These are phyloP conservation scores for Lasiosphaeris hirsuta DNA, from an alignment of 495 filamentous ascomycete genomes.

Conservation along the genomic window DNA sequence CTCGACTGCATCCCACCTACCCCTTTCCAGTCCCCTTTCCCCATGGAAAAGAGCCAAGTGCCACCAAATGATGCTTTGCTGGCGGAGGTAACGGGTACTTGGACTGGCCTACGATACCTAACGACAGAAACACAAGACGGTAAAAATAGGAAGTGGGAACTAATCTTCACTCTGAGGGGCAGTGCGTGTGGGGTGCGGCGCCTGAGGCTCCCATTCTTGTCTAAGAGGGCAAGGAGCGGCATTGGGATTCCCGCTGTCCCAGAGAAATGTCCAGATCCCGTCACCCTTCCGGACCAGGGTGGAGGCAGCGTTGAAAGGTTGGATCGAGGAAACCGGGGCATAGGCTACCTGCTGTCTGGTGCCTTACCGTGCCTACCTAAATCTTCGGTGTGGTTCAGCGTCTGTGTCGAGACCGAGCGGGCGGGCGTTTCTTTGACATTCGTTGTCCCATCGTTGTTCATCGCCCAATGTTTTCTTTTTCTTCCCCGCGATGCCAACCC, in stretches of 20 bases:
- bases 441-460: neutral
- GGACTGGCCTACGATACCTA: too few species aligned
- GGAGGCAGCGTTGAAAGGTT: neutral
- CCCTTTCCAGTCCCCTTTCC: neutral
- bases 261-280: constrained; percentile 14
- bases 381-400: too few species aligned
- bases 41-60: too few species aligned
- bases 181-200: too few species aligned
- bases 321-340: neutral
- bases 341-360: too few species aligned
- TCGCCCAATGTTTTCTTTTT: constrained; percentile 10
- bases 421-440: constrained; percentile 9
- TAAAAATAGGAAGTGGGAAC: too few species aligned
- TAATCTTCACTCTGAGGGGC: too few species aligned
- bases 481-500: neutral
- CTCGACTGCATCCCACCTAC: constrained; percentile 12
- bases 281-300: constrained; percentile 1
- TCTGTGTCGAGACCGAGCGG: constrained; percentile 1
- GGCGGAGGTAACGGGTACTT: too few species aligned
- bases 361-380: too few species aligned
- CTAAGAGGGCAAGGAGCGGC: neutral
- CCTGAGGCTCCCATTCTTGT: neutral
- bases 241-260: constrained; percentile 1
- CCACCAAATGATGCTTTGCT: too few species aligned
- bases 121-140: too few species aligned